These are phyloP conservation scores for Termitomyces sp. DNA, from an alignment of 768 basidiomycete genomes.

Conservation along the genomic window DNA sequence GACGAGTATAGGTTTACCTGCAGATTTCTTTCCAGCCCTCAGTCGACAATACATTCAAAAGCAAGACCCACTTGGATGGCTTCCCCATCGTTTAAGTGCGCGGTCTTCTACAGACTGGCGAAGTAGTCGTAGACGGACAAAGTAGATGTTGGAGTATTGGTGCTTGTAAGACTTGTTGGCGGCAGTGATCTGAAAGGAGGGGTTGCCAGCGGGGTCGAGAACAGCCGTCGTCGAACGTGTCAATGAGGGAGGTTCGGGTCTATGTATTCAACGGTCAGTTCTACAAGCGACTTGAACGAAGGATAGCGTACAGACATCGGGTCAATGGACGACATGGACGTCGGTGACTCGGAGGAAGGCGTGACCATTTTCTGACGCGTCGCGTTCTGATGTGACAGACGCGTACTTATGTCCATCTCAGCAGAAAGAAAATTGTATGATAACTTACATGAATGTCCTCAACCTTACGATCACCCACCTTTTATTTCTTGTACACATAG, in stretches of 20 bases:
- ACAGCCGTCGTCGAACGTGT: conserved; percentile 36
- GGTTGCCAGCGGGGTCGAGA: conserved; percentile 31
- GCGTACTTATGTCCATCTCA: too few species aligned
- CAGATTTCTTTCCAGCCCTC: neutral
- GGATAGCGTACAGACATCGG: conserved; percentile 8
- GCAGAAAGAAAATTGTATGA: too few species aligned
- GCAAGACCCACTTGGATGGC: conserved; percentile 33
- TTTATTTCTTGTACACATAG: neutral
- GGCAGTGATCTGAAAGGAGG: conserved; percentile 43
- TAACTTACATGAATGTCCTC: too few species aligned
- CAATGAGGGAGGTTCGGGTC: conserved; percentile 20
- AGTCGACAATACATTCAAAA: neutral
- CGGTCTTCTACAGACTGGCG: conserved; percentile 36
- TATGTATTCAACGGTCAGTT: conserved; percentile 6
- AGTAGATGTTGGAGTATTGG: conserved; percentile 59
- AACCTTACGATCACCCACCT: too few species aligned
- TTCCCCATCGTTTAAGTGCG: conserved; percentile 38
- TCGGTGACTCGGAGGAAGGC: neutral
- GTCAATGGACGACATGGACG: conserved; percentile 13
- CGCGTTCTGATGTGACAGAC: conserved; percentile 12
- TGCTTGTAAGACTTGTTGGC: conserved; percentile 48
- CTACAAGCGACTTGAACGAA: neutral
- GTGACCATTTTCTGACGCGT: conserved; percentile 12
- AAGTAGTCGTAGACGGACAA: conserved; percentile 40
- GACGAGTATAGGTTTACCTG: conserved; percentile 70